Percentiles rank a stretch among this genome's conserved stretches.
Evolutionary conservation across 2,329 filamentous ascomycete species (phyloP).

Genomic region (Neonectria hederae): DNA sequence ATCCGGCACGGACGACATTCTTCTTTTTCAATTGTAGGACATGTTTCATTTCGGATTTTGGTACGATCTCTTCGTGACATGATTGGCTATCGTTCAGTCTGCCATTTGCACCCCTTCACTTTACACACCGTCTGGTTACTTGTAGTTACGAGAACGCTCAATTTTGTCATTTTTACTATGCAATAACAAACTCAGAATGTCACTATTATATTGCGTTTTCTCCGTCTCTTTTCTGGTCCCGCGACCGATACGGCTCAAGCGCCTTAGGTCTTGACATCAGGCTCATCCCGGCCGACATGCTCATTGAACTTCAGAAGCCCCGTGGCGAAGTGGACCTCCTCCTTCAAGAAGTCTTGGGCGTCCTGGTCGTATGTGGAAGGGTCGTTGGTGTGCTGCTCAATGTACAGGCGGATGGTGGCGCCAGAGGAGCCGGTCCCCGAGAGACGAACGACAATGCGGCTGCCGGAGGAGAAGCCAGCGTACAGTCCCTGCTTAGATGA

Average conservation of each 20-base stretch:
- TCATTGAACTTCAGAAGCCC: slow-evolving; percentile 92
- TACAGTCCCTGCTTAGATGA: slow-evolving; percentile 96
- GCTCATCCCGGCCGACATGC: slow-evolving; percentile 89
- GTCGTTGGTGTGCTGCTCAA: slow-evolving; percentile 93
- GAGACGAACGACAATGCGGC: slow-evolving; percentile 92
- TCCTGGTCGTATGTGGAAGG: slow-evolving; percentile 79
- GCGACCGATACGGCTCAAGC: slow-evolving; percentile 3
- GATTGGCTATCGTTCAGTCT: slow-evolving; percentile 22
- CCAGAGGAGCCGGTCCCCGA: slow-evolving; percentile 96
- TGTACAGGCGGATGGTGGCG: slow-evolving; percentile 95
- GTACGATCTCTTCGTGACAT: slow-evolving; percentile 31
- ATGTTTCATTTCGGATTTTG: slow-evolving; percentile 19
- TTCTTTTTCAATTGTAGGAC: slow-evolving; percentile 26
- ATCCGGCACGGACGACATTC: slow-evolving; percentile 24
- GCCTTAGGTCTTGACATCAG: slow-evolving; percentile 90
- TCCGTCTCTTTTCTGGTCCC: slow-evolving; percentile 29
- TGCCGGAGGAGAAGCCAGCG: slow-evolving; percentile 92
- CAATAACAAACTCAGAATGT: slow-evolving; percentile 39
- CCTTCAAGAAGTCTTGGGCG: slow-evolving; percentile 93
- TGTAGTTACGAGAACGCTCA: slow-evolving; percentile 41
- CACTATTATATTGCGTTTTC: slow-evolving; percentile 24
- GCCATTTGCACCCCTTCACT: background rate
- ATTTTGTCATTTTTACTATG: slow-evolving; percentile 35
- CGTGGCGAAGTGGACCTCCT: slow-evolving; percentile 86
- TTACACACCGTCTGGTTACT: slow-evolving; percentile 18